Base-by-base conservation (phyloP, 1,284 basidiomycete genomes). In the Malassezia japonica region DNA sequence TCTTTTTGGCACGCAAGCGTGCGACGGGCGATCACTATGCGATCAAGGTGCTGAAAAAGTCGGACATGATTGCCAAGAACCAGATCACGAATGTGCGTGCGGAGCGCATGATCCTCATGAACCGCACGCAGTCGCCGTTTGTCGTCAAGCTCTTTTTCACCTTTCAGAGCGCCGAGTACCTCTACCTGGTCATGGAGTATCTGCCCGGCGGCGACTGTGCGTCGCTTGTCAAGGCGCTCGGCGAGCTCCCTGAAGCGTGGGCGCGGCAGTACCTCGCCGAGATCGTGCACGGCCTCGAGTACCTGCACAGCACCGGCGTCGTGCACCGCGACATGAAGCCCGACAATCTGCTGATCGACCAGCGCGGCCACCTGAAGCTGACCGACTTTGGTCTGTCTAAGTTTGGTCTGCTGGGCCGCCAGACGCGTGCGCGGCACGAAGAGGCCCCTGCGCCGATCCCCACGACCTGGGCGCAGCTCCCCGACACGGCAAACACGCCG, bases 41-140 rank as follows among this genome's bases (percentile, higher is more conserved):
- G 24, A 94, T 99, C 82, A 99, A 99, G 76, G 90, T 96, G 28
- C 77, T 98, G 64, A 96, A 94, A 77, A 99, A 99, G 78, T 88
- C 90, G 24, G 94, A 99, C 76, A 99, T 99, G 94, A 96, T 99
- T 71, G 89, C 94, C 40, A 99, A 99, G 81, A 98, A 98, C 77
- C 94, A 99, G 75, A 94, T 99, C 75, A 98, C 94, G 49, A 99
- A 98, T 71, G 92, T 98, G 74, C 98, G 96, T 76, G 94, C 94
- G 3, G 94, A 99, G 77, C 82, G 94, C 50, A 96, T 92, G 82
- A 98, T 99, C 68, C 79, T 99, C 61, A 98, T 98, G 94, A 92
- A 90, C 72, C 92, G 98, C 74, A 87, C 94, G 0, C 90, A 95
- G 75, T 95, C 91, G 10, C 91, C 94, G n/a, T 96, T 98, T 29